Percentiles rank a stretch among this genome's conserved stretches.
Evolutionary conservation across 2,329 filamentous ascomycete genomes (phyloP).

Genomic region (Metarhizium album): DNA sequence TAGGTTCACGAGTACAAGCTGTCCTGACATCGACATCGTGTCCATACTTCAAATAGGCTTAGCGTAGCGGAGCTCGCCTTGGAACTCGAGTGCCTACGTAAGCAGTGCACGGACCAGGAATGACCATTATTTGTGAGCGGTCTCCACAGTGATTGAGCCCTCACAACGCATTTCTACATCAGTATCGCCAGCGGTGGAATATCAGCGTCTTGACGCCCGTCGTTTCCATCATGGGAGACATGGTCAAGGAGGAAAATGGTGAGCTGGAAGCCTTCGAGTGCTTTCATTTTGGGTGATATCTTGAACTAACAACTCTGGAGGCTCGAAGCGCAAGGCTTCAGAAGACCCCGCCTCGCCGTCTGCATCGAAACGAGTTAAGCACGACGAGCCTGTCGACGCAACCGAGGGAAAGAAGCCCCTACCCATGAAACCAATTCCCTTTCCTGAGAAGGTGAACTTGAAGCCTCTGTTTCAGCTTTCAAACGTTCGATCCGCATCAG

Average conservation of each 20-base stretch:
- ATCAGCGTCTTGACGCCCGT: background rate
- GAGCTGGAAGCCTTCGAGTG: conserved; percentile 12
- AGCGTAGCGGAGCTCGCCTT: conserved; percentile 13
- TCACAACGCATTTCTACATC: background rate
- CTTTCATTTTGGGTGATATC: background rate
- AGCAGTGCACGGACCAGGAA: conserved; percentile 17
- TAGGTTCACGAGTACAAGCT: conserved; percentile 5
- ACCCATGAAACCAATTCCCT: conserved; percentile 59
- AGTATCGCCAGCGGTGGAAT: background rate
- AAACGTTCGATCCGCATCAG: background rate
- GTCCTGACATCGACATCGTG: conserved; percentile 20
- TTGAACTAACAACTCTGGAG: conserved; percentile 18
- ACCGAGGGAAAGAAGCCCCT: conserved; percentile 32
- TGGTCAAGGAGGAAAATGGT: conserved; percentile 24
- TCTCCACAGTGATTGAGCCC: background rate
- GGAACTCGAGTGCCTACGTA: conserved; percentile 15
- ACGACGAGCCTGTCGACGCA: conserved; percentile 20
- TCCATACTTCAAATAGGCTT: conserved; percentile 22
- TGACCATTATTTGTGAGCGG: too few relatives aligned
- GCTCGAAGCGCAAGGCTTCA: conserved; percentile 61
- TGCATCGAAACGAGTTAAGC: conserved; percentile 55
- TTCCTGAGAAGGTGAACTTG: conserved; percentile 66
- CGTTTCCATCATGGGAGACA: conserved; percentile 1
- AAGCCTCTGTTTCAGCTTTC: background rate
- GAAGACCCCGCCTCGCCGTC: conserved; percentile 53